These are phyloP conservation scores for Rhodotorula sp. DNA, from an alignment of 1,284 basidiomycete genomes.

Conservation along the genomic window DNA sequence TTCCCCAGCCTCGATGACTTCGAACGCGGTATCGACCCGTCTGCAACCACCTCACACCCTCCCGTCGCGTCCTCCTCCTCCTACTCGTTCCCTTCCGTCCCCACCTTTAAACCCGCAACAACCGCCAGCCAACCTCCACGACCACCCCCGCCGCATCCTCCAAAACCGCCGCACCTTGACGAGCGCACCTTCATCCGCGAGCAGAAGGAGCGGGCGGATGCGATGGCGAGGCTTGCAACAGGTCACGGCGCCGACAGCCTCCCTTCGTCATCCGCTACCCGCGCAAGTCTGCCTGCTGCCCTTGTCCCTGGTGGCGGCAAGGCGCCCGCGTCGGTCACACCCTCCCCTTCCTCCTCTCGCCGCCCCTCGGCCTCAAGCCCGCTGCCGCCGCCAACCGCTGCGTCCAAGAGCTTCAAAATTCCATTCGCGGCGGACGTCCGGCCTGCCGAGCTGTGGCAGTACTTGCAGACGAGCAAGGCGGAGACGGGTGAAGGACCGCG, in stretches of 20 bases:
- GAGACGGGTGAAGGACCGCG: conserved; percentile 43
- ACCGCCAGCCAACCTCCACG: background rate
- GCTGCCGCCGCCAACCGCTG: conserved; percentile 19
- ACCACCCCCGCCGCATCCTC: conserved; percentile 19
- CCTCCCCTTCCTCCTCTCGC: background rate
- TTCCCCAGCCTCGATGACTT: conserved; percentile 41
- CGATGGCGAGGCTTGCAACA: conserved; percentile 16
- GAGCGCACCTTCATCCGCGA: conserved; percentile 15
- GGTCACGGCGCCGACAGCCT: background rate
- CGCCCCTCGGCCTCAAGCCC: background rate
- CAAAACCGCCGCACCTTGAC: conserved; percentile 7
- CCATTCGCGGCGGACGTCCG: conserved; percentile 62
- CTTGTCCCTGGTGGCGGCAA: conserved; percentile 10
- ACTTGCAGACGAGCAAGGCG: conserved; percentile 62
- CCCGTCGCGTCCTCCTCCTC: background rate
- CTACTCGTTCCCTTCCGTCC: conserved; percentile 7
- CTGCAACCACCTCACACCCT: background rate
- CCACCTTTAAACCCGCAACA: conserved; percentile 15
- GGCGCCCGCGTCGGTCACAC: background rate
- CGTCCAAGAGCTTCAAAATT: conserved; percentile 53
- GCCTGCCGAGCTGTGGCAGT: conserved; percentile 65
- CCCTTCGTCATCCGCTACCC: background rate
- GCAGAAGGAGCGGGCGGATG: conserved; percentile 17
- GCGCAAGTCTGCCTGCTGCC: background rate
- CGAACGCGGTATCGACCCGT: conserved; percentile 8